These are phyloP conservation scores for Drosera capensis DNA, from an alignment of 148 eudicot species.

Conservation along the genomic window DNA sequence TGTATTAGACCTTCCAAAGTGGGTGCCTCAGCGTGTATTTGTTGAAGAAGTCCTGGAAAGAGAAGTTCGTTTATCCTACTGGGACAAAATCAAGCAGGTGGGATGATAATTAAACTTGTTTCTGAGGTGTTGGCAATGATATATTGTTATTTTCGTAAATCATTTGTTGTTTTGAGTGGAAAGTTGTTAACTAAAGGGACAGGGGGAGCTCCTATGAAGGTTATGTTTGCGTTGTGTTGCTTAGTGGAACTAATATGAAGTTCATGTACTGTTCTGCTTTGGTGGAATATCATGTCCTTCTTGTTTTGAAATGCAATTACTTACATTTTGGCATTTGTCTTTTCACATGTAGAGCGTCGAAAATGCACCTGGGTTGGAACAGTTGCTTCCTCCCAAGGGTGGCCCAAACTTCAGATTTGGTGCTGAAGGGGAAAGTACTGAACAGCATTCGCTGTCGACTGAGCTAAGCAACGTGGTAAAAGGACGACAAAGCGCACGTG, in stretches of 20 bases:
- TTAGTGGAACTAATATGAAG: no score
- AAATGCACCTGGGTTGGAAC: slow-evolving; percentile 83
- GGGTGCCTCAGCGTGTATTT: slow-evolving; percentile 95
- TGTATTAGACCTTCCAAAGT: slow-evolving; percentile 90
- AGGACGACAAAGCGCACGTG: slow-evolving; percentile 62
- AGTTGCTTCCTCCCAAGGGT: slow-evolving; percentile 94
- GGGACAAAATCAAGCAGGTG: slow-evolving; percentile 99
- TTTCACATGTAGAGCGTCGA: slow-evolving; percentile 55
- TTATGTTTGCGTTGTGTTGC: no score
- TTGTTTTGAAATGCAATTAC: no score
- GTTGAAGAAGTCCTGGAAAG: slow-evolving; percentile 97
- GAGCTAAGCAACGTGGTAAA: slow-evolving; percentile 72
- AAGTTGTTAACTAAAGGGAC: no score
- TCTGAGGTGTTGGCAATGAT: neutral
- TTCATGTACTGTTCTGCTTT: no score
- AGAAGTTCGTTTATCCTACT: slow-evolving; percentile 89
- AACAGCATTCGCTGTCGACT: slow-evolving; percentile 35
- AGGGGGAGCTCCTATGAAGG: no score
- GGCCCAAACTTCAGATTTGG: slow-evolving; percentile 57
- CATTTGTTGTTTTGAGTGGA: no score
- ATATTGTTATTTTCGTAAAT: neutral
- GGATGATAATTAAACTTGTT: neutral
- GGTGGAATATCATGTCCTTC: no score
- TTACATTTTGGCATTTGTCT: slow-evolving; percentile 4
- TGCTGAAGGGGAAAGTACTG: slow-evolving; percentile 42